These are phyloP conservation scores for Marasmius fiardii DNA, from an alignment of 1,284 basidiomycete genomes.

Conservation along the genomic window DNA sequence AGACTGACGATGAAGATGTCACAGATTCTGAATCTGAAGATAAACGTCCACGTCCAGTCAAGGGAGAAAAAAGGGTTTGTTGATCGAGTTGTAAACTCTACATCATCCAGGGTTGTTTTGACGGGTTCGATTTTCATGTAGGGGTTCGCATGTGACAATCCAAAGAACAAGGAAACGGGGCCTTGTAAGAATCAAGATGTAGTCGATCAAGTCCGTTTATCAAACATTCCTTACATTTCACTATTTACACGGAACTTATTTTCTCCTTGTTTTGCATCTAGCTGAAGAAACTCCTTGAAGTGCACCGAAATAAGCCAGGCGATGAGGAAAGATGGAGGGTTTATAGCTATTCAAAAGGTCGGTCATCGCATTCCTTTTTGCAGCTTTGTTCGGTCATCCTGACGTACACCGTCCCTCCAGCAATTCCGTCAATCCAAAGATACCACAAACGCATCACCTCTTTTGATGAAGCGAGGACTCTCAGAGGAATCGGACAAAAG, in stretches of 20 bases:
- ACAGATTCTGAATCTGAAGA: constrained; percentile 24
- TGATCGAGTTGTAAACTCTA: too few species aligned
- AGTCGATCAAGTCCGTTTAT: constrained; percentile 56
- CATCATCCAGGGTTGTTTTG: too few species aligned
- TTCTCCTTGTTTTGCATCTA: constrained; percentile 24
- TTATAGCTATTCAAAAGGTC: constrained; percentile 61
- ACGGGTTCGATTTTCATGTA: constrained; percentile 20
- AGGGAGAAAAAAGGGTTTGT: not conserved
- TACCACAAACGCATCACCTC: constrained; percentile 62
- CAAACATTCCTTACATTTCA: too few species aligned
- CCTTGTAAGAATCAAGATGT: constrained; percentile 61
- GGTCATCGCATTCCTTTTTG: constrained; percentile 5
- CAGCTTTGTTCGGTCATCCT: not conserved
- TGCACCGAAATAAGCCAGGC: constrained; percentile 54
- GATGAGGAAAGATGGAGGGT: constrained; percentile 64
- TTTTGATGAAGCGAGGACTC: constrained; percentile 56
- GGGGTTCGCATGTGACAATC: constrained; percentile 62
- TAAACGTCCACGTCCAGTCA: not conserved
- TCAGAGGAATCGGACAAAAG: constrained; percentile 69
- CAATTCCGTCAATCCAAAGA: constrained; percentile 48
- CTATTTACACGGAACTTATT: not conserved
- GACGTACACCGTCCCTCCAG: constrained; percentile 29
- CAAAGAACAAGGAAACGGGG: constrained; percentile 25
- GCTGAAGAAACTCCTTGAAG: constrained; percentile 58
- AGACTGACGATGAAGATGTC: constrained; percentile 20